phyloP scores from a whole-genome alignment of 768 basidiomycete genomes.

The Dioszegia crocea region DNA sequence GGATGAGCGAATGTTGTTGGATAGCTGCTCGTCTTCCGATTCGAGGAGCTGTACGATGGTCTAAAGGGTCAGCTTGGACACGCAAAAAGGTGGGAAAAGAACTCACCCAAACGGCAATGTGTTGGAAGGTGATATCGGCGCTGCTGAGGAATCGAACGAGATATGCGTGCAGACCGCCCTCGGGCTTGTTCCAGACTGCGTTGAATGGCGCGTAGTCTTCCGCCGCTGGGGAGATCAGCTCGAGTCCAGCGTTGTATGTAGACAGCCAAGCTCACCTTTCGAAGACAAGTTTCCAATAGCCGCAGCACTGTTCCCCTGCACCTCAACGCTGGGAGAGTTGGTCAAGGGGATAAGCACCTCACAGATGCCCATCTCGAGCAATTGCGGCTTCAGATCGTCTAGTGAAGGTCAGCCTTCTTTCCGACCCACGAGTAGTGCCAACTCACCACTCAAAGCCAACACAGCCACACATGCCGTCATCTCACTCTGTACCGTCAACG shows the following conservation, averaged over 20 bases:
- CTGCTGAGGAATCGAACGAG: conserved; percentile 89
- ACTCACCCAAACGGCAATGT: conserved; percentile 87
- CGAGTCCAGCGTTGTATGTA: no score
- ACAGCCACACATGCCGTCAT: conserved; percentile 99
- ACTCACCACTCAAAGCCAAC: conserved; percentile 83
- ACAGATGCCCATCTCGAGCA: conserved; percentile 97
- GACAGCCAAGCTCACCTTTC: conserved; percentile 67
- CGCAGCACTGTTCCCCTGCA: conserved; percentile 97
- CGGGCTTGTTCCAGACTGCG: conserved; percentile 95
- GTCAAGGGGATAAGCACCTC: conserved; percentile 96
- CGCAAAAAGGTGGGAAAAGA: not conserved
- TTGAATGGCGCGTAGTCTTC: conserved; percentile 93
- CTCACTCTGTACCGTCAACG: conserved; percentile 95
- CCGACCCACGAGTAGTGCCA: no score
- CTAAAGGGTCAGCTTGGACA: conserved; percentile 10
- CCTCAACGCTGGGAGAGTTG: conserved; percentile 91
- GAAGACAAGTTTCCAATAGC: conserved; percentile 96
- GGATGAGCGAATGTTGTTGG: conserved; percentile 83
- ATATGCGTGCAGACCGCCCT: conserved; percentile 94
- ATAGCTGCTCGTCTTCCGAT: conserved; percentile 88
- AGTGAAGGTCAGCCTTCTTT: conserved; percentile 2
- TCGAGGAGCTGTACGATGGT: conserved; percentile 96
- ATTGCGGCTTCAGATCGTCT: conserved; percentile 95
- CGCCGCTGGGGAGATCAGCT: conserved; percentile 33
- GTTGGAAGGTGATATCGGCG: conserved; percentile 95